These are phyloP conservation scores for Tagetes erecta DNA, from an alignment of 129 eudicot species.

Conservation along the genomic window DNA sequence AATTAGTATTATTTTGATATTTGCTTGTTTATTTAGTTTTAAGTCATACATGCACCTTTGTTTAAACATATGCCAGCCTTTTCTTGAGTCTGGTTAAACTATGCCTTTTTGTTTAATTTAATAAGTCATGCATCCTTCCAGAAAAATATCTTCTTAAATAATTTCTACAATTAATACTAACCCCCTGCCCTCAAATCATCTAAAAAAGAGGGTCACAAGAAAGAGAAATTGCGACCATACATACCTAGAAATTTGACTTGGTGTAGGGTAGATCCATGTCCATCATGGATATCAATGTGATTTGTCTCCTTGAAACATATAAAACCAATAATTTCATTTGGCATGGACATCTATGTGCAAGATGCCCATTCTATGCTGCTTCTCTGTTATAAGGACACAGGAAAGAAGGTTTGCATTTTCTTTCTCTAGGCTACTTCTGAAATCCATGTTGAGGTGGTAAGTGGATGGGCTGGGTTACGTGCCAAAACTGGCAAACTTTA, in stretches of 20 bases:
- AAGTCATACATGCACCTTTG: background rate
- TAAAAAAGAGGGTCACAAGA: background rate
- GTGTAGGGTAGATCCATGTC: slow-evolving; percentile 20
- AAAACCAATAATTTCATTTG: slow-evolving; percentile 3
- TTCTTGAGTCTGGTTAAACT: slow-evolving; percentile 5
- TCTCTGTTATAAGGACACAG: background rate
- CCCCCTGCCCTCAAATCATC: slow-evolving; percentile 14
- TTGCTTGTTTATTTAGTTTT: background rate
- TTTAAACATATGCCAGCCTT: slow-evolving; percentile 2
- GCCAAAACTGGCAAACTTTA: background rate
- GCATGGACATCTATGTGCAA: slow-evolving; percentile 21
- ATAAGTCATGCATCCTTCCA: background rate
- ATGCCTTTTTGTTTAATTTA: background rate
- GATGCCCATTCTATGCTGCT: slow-evolving; percentile 42
- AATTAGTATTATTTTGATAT: background rate
- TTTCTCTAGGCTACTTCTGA: slow-evolving; percentile 22
- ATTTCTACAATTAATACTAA: background rate
- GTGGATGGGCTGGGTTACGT: background rate
- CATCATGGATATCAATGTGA: slow-evolving; percentile 27
- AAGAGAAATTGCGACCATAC: background rate
- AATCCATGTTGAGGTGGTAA: slow-evolving; percentile 27
- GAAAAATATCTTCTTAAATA: background rate
- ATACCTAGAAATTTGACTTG: background rate
- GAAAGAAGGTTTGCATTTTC: slow-evolving; percentile 9
- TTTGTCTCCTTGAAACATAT: slow-evolving; percentile 16